A percentile compares a stretch with the other conserved stretches of the same genome.
These are phyloP conservation scores for Lentinula boryana DNA, from an alignment of 768 basidiomycete genomes.

Conservation along the genomic window DNA sequence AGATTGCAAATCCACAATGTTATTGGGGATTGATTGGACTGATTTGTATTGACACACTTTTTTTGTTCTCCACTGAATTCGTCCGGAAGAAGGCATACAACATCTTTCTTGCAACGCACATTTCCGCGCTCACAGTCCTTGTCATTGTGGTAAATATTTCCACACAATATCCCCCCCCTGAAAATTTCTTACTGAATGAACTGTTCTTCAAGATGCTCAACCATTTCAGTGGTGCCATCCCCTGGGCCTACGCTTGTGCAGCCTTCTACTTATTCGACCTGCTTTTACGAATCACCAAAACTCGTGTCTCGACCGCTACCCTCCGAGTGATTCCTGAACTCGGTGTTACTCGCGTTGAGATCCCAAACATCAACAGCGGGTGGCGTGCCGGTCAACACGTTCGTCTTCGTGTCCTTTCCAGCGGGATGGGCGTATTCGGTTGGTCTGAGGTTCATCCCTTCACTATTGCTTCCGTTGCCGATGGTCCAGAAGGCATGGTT, in stretches of 20 bases:
- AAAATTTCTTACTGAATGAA: neutral
- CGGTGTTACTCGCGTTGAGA: conserved; percentile 38
- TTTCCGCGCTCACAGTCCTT: conserved; percentile 26
- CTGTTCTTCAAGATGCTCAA: neutral
- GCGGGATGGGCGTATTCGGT: conserved; percentile 29
- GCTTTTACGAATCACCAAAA: conserved; percentile 39
- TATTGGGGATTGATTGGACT: conserved; percentile 35
- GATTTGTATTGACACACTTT: conserved; percentile 32
- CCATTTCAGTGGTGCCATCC: neutral
- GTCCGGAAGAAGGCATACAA: conserved; percentile 42
- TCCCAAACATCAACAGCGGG: conserved; percentile 39
- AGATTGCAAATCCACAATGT: conserved; percentile 18
- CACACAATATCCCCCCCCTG: neutral
- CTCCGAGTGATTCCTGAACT: conserved; percentile 41
- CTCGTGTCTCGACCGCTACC: conserved; percentile 36
- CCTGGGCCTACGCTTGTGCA: conserved; percentile 9
- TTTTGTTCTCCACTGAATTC: conserved; percentile 38
- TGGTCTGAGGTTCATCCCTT: conserved; percentile 53
- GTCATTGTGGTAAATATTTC: conserved; percentile 9
- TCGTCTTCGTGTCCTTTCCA: conserved; percentile 42
- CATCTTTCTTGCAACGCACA: conserved; percentile 48
- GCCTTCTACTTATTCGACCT: conserved; percentile 41
- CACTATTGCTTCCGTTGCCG: conserved; percentile 49
- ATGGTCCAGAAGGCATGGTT: conserved; percentile 37
- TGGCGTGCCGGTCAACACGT: conserved; percentile 65